Conservation (phyloP, 257 asterid species). For the Solanum chmielewskii region DNA sequence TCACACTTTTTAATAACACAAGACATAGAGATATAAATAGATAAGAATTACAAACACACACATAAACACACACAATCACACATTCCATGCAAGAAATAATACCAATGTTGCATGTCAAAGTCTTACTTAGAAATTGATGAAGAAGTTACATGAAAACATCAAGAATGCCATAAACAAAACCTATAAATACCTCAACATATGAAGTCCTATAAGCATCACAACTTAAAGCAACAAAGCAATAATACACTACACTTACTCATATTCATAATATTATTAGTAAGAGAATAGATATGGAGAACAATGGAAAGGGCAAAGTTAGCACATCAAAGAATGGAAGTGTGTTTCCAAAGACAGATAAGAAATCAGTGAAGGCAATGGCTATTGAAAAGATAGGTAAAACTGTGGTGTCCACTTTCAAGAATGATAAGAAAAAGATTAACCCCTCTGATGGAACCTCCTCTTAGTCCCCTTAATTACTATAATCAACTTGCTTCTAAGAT, state of each 20-base stretch:
- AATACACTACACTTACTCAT: background rate
- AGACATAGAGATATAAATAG: background rate
- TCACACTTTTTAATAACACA: background rate
- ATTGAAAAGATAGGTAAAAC: background rate
- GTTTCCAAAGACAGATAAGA: background rate
- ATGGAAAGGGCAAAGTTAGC: background rate
- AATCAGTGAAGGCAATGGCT: background rate
- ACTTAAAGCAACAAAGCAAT: background rate
- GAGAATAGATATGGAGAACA: background rate
- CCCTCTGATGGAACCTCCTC: background rate
- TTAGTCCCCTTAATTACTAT: background rate
- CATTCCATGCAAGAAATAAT: background rate
- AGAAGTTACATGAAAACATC: background rate
- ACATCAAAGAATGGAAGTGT: background rate
- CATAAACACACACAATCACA: background rate
- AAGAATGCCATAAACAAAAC: background rate
- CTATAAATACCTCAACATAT: background rate
- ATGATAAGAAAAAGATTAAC: background rate
- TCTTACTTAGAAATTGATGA: background rate
- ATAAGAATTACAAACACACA: background rate
- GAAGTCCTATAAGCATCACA: background rate
- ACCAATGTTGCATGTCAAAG: background rate
- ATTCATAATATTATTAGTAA: background rate
- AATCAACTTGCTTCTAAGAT: background rate
- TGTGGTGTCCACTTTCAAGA: background rate